Conservation (phyloP, 129 eudicot species). For the Kitagawia praeruptora region DNA sequence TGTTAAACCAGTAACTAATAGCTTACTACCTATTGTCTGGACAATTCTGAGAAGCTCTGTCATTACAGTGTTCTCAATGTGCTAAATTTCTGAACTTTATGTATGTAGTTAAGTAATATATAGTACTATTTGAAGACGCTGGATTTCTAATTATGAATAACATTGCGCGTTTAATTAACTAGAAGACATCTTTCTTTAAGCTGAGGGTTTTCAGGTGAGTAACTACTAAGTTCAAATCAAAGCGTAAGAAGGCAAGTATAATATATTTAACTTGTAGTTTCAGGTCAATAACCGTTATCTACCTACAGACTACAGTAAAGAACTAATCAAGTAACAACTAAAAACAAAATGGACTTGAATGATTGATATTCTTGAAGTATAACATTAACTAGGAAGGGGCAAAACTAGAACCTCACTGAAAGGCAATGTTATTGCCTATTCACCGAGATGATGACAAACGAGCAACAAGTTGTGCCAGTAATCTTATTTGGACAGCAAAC, state of each 20-base stretch:
- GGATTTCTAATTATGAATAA: neutral
- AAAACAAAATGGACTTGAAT: too few relatives aligned
- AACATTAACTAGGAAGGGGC: too few relatives aligned
- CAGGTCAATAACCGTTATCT: too few relatives aligned
- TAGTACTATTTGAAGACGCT: neutral
- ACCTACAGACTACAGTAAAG: too few relatives aligned
- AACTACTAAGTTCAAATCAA: neutral
- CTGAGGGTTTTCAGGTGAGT: neutral
- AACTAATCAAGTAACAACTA: too few relatives aligned
- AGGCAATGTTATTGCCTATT: too few relatives aligned
- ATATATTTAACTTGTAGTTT: too few relatives aligned
- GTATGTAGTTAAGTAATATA: neutral
- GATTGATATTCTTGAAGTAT: too few relatives aligned
- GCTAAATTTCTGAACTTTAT: neutral
- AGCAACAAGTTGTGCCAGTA: too few relatives aligned
- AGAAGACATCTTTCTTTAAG: neutral
- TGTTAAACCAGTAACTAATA: constrained; percentile 34
- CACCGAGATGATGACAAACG: too few relatives aligned
- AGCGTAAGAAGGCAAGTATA: neutral
- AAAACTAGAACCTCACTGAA: too few relatives aligned
- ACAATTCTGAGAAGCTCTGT: neutral
- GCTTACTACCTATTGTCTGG: neutral
- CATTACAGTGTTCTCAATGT: neutral
- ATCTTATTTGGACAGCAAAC: too few relatives aligned
- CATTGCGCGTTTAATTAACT: neutral